phyloP scores from a whole-genome alignment of 192 early-diverging fungal species.

The Radiomyces spectabilis region DNA sequence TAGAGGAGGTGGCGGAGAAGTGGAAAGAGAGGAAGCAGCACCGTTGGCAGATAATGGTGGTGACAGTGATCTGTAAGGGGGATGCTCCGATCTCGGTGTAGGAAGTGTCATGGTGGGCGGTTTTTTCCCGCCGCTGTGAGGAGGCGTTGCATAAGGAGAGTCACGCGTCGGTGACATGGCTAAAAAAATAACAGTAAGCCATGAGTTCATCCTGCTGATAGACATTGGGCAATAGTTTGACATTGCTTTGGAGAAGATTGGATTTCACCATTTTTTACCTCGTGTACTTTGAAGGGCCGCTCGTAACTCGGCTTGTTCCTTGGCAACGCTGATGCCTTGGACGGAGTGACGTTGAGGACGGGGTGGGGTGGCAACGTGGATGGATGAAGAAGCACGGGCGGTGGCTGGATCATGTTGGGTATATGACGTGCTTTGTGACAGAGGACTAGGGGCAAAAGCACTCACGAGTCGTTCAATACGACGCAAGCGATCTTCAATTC shows the following conservation, averaged over 20 bases:
- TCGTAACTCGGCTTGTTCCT: slow-evolving; percentile 20
- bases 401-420: no score
- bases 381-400: no score
- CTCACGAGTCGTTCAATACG: slow-evolving; percentile 27
- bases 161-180: neutral
- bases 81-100: no score
- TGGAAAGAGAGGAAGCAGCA: no score
- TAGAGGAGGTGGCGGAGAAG: slow-evolving; percentile 3
- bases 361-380: slow-evolving; percentile 3
- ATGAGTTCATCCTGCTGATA: neutral
- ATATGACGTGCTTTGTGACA: no score
- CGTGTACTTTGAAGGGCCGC: slow-evolving; percentile 10
- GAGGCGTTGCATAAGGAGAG: no score
- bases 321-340: slow-evolving; percentile 25
- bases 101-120: no score
- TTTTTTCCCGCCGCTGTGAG: no score
- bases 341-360: slow-evolving; percentile 27
- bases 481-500: slow-evolving; percentile 24
- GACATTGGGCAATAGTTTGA: no score
- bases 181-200: neutral
- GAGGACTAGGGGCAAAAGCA: slow-evolving; percentile 17
- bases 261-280: neutral
- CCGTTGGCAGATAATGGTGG: neutral
- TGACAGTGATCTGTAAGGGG: slow-evolving; percentile 10
- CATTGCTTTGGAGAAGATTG: no score